phyloP scores from a whole-genome alignment of 2,329 filamentous ascomycete genomes.

The Emericellopsis atlantica region DNA sequence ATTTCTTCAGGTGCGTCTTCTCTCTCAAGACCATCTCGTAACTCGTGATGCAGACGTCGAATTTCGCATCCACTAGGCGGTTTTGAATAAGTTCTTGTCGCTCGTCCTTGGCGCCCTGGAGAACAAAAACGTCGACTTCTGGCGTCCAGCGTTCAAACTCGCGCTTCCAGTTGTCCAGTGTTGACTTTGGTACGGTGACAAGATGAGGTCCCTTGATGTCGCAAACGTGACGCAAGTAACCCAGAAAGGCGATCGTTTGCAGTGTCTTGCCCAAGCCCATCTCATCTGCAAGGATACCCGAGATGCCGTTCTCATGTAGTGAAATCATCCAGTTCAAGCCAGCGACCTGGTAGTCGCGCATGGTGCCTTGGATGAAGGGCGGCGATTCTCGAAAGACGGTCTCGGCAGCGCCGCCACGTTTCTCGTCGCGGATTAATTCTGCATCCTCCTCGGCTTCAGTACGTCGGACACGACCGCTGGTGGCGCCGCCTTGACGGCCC shows the following conservation, averaged over 20 bases:
- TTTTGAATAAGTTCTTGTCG: constrained; percentile 80
- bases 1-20: constrained; percentile 89
- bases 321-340: constrained; percentile 97
- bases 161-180: constrained; percentile 94
- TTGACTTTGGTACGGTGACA: constrained; percentile 89
- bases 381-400: constrained; percentile 92
- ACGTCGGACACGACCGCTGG: constrained; percentile 64
- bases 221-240: constrained; percentile 84
- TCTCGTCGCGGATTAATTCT: constrained; percentile 76
- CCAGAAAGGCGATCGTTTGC: constrained; percentile 93
- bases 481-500: constrained; percentile 73
- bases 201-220: constrained; percentile 86
- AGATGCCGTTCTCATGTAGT: constrained; percentile 96
- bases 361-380: constrained; percentile 71
- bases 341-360: constrained; percentile 94
- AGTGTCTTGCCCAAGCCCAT: constrained; percentile 98
- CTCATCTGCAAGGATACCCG: constrained; percentile 92
- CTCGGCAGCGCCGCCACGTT: constrained; percentile 63
- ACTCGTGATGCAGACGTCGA: constrained; percentile 95
- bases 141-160: constrained; percentile 93
- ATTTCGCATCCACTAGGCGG: constrained; percentile 83
- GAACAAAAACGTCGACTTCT: constrained; percentile 83
- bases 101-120: constrained; percentile 93
- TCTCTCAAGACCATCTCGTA: constrained; percentile 98
- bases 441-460: constrained; percentile 98